These are phyloP conservation scores for Coix lacrymajobi DNA, from an alignment of 176 grass and related monocot genomes.

Conservation along the genomic window DNA sequence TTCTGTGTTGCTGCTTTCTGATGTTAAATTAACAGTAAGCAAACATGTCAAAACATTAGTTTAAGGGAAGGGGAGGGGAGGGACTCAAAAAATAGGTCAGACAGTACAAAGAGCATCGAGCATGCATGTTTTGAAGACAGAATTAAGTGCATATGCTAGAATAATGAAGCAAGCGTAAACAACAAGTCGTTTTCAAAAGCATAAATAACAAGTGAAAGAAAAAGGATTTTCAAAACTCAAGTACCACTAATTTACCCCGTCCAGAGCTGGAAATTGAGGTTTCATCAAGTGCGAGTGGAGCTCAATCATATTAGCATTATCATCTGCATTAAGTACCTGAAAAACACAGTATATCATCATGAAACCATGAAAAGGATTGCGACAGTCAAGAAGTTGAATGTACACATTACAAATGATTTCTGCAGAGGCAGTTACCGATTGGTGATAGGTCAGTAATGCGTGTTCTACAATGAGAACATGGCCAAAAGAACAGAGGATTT, in stretches of 20 bases:
- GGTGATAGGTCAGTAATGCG: neutral
- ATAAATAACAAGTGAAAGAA: neutral
- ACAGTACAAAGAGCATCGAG: neutral
- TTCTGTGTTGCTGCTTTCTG: constrained; percentile 92
- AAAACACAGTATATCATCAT: constrained; percentile 7
- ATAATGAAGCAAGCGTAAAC: neutral
- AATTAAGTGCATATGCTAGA: neutral
- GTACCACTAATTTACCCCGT: constrained; percentile 81
- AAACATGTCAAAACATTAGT: neutral
- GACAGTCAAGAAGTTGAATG: neutral
- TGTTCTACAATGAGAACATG: neutral
- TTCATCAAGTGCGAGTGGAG: constrained; percentile 32
- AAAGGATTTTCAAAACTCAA: constrained; percentile 22
- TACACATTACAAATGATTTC: neutral
- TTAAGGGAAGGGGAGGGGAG: neutral
- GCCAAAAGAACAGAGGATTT: neutral
- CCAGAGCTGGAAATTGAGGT: constrained; percentile 55
- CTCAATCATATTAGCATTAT: constrained; percentile 10
- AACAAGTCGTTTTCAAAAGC: constrained; percentile 1
- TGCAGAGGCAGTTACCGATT: neutral
- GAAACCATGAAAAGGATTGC: neutral
- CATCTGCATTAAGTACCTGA: constrained; percentile 55
- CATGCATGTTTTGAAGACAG: neutral
- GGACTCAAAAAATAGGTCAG: neutral
- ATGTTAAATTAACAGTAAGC: constrained; percentile 10